Evolutionary conservation across 1,284 basidiomycete genomes (phyloP), one percentile per base, ranked within the genome.

Genomic region (Pulveroboletus ridleyi): DNA sequence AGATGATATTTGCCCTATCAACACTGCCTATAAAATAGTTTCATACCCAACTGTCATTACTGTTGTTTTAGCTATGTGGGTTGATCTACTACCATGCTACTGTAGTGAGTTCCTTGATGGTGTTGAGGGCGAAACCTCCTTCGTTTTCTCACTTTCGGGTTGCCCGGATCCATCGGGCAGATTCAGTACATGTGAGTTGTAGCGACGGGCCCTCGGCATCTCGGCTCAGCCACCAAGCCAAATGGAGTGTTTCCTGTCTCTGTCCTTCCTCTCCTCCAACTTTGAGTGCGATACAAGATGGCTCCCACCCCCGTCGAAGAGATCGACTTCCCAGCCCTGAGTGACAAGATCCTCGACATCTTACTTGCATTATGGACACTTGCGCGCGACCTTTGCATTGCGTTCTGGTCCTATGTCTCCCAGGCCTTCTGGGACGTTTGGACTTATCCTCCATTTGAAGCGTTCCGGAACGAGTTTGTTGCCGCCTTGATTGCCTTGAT

Each of bases 101-200:
- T 49, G 46, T 59, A 29, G 29, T 29, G 76, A 76, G 41, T 85
- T 90, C 71, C 85, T 94, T 35, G 84, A 89, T 72, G 88, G 85
- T 9, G 85, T 92, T 62, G 87, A 90, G 70, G 92, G 92, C 52
- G 92, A 94, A 76, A 91, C 92, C 54, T 83, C 89, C 7, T 90
- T 94, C 35, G 35, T 39, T 39, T 39, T 39, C 35, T 39, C 35
- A 11, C 35, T 39, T 39, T 39, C 35, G 35, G 35, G 35, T 39
- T 39, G 9, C 35, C 35, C 29, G 29, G 29, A 29, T 29, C 29
- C 29, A 29, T n/a, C n/a, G n/a, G n/a, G n/a, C n/a, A n/a, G n/a
- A n/a, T n/a, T 29, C 29, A 29, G 29, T 29, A 29, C 29, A 29
- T 29, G 29, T 29, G 29, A 29, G 29, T 29, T 29, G 29, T 29